Base-by-base conservation (phyloP, 495 filamentous ascomycete genomes). In the Xylaria intraflava region DNA sequence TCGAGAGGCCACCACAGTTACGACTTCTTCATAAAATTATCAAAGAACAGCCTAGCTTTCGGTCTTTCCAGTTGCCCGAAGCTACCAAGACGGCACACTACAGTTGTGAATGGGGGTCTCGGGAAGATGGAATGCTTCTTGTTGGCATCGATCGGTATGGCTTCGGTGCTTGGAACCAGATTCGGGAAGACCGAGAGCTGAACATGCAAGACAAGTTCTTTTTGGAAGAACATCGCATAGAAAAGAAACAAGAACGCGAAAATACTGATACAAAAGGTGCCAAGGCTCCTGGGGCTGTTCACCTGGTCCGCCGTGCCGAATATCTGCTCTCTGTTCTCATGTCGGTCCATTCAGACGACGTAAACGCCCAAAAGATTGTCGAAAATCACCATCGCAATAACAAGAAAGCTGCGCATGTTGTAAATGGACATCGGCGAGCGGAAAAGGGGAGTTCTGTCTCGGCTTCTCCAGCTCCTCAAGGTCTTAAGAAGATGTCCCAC, bases 111-210 rank as follows among this genome's bases (percentile, higher is more conserved):
- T 99, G 93, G 93, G 90, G 89, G 46, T 79, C 90, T 3, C 81
- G 84, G 41, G 94, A 99, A 71, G 93, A 99, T 63, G 93, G 88
- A 29, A 99, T 99, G 93, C 83, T 99, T 40, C 87, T 90, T 51
- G 82, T 96, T 26, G 93, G 93, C 47, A 95, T 99, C 58, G 83
- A 85, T 51, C 80, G 86, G 36, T 92, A 97, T 65, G 93, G 93
- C 1, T 96, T 94, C 65, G 93, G 93, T 48, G 89, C 90, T 16
- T 99, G 93, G 93, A 77, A 81, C 3, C 81, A 87, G 54, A 97
- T 99, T 61, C 83, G 92, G 9, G 94, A 97, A 59, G 93, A 99
- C 62, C 75, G 81, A 5, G 90, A 96, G 46, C 79, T 99, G 16
- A 84, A 78, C 4, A 84, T 99, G 71, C 75, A 76, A 2, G 93